Evolutionary conservation across 768 basidiomycete species (phyloP).

Genomic region (Auricularia heimuer): DNA sequence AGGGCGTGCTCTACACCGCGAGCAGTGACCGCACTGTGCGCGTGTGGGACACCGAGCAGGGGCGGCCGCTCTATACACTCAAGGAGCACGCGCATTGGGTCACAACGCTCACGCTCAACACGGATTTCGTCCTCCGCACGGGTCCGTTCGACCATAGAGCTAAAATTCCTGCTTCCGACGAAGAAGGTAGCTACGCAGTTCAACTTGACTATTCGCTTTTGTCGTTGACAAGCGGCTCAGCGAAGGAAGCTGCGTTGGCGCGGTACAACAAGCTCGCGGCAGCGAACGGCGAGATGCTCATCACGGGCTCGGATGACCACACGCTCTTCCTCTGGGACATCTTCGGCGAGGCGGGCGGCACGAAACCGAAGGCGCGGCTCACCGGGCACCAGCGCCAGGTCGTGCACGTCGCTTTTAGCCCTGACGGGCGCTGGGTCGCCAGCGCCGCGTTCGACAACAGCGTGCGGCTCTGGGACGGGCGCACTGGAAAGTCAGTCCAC

Average conservation of each 20-base stretch:
- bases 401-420: constrained; percentile 88
- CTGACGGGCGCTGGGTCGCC: constrained; percentile 87
- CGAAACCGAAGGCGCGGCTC: constrained; percentile 66
- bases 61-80: constrained; percentile 70
- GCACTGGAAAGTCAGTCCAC: constrained; percentile 32
- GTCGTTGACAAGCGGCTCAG: constrained; percentile 27
- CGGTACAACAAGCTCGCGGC: constrained; percentile 68
- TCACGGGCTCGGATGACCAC: constrained; percentile 96
- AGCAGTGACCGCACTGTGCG: constrained; percentile 90
- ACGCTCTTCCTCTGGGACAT: constrained; percentile 94
- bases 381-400: constrained; percentile 95
- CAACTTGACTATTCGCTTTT: background rate
- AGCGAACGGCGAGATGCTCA: constrained; percentile 65
- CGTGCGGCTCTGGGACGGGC: constrained; percentile 83
- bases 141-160: constrained; percentile 88
- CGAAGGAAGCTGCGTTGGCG: constrained; percentile 61
- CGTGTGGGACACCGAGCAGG: constrained; percentile 92
- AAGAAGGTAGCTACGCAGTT: constrained; percentile 53
- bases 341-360: constrained; percentile 40
- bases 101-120: constrained; percentile 89
- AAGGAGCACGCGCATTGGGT: constrained; percentile 99
- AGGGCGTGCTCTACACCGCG: constrained; percentile 84
- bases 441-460: constrained; percentile 86
- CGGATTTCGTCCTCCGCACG: constrained; percentile 89
- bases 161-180: constrained; percentile 68